These are phyloP conservation scores for Psilocybe mexicana DNA, from an alignment of 1,284 basidiomycete genomes.

Conservation along the genomic window DNA sequence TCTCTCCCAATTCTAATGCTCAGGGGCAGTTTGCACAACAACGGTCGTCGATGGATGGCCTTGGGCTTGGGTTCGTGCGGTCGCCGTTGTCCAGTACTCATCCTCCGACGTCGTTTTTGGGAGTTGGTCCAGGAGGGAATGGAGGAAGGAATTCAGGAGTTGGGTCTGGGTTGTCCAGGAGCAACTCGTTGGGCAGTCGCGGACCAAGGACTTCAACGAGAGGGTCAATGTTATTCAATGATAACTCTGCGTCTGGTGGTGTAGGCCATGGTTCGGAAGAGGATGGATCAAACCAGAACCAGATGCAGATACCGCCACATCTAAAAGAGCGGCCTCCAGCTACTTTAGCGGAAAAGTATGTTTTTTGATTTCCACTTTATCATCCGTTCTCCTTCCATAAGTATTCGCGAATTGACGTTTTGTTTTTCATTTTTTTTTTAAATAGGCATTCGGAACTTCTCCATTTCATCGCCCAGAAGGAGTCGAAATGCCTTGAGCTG, in stretches of 20 bases:
- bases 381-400: constrained; percentile 36
- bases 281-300: constrained; percentile 3
- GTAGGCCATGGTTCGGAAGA: constrained; percentile 12
- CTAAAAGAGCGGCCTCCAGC: constrained; percentile 42
- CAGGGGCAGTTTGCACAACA: constrained; percentile 16
- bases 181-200: constrained; percentile 14
- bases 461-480: constrained; percentile 80
- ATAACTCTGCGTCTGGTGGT: background rate
- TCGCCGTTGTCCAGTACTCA: constrained; percentile 11
- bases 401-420: constrained; percentile 42
- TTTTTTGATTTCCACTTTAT: constrained; percentile 12
- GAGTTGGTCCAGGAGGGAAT: background rate
- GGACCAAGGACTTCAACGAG: constrained; percentile 10
- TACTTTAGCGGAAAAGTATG: constrained; percentile 63
- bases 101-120: constrained; percentile 4
- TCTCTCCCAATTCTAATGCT: constrained; percentile 17
- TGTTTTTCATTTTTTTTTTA: no score
- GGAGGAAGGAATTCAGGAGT: background rate
- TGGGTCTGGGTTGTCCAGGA: constrained; percentile 16
- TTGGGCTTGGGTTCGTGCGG: background rate
- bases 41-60: constrained; percentile 8
- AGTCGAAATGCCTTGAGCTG: constrained; percentile 77
- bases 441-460: constrained; percentile 73
- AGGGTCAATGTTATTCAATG: background rate
- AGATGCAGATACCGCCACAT: background rate